Evolutionary conservation across 257 asterid genomes (phyloP), one percentile per base, ranked within the genome.

Genomic region (Rhazya stricta): DNA sequence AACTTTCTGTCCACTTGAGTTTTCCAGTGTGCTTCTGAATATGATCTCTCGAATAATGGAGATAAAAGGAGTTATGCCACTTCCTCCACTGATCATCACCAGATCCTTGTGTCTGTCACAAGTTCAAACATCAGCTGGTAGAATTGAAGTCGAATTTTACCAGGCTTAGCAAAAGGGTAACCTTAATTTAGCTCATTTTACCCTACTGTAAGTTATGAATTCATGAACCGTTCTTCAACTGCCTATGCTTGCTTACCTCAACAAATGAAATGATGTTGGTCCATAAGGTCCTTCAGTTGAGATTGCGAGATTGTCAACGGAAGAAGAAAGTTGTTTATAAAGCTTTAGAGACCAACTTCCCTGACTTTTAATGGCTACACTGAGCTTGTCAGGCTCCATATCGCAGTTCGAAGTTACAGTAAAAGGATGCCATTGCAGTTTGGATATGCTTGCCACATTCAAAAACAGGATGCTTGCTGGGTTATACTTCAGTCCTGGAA

Each of bases 71-170:
- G 91, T 75, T 16, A 87, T 85, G 19, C 91, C 95, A 69, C 93
- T 91, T n/a, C 96, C 95, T 79, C 96, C 95, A 71, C 95, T 80
- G 53, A 87, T 73, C 95, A 87, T 85, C 83, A 91, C 88, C 41
- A 88, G 78, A 77, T 51, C 63, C 6, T 88, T 90, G 43, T 77
- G 89, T 77, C 89, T 89, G 58, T 51, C 7, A 51, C 58, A 51
- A 51, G 48, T 1, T 43, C 48, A 43, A 43, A 43, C 11, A 7
- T 8, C 8, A 43, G 48, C 48, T 39, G 43, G 43, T n/a, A n/a
- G n/a, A n/a, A n/a, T n/a, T n/a, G n/a, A n/a, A n/a, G n/a, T n/a
- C n/a, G n/a, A n/a, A n/a, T n/a, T n/a, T n/a, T n/a, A n/a, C n/a
- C n/a, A n/a, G n/a, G n/a, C n/a, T n/a, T n/a, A n/a, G n/a, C n/a